Evolutionary conservation across 352 stramenopile genomes (phyloP), one percentile per base, ranked within the genome.

Genomic region (Globisporangium solare): DNA sequence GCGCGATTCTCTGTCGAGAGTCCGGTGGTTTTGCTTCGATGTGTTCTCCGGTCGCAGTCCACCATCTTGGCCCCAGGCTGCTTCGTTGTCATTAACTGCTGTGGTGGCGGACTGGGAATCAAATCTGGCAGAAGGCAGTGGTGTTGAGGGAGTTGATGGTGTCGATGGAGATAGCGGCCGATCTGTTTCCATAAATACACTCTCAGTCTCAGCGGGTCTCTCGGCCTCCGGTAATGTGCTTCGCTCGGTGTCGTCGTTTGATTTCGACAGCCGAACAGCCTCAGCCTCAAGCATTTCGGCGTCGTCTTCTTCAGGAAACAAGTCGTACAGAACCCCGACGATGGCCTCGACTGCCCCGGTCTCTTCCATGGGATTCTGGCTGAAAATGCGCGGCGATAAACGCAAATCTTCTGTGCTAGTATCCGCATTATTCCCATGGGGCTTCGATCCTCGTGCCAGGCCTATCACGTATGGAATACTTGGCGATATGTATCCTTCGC

Each of bases 341-440:
- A 89, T 73, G 6, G 71, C 64, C 37, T 89, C 75, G 2, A 87
- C 72, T 1, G 71, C 65, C 10, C 77, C 73, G 0, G 76, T 89
- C 48, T 88, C 74, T 51, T 87, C 77, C 61, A 92, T 62, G 13
- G 90, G 51, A 31, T 85, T 88, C 39, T 86, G 79, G 35, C 76
- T 86, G 31, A 86, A 83, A 15, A 83, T 71, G 0, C 76, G 69
- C 8, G 79, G 79, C 7, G 80, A 73, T 12, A 86, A 45, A 15
- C 82, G 76, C 15, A 87, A 62, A 49, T 92, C 82, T 21, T 90
- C 73, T 4, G 54, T 37, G 40, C 61, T 67, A 2, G 37, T 41
- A 12, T 83, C 59, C 0, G 53, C 42, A 22, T 73, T 70, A 50
- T 79, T 81, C 20, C 60, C 75, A 10, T 61, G 53, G 18, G 64